Base-by-base conservation (phyloP, 2,329 filamentous ascomycete species). In the Trichoderma cornu-damae region DNA sequence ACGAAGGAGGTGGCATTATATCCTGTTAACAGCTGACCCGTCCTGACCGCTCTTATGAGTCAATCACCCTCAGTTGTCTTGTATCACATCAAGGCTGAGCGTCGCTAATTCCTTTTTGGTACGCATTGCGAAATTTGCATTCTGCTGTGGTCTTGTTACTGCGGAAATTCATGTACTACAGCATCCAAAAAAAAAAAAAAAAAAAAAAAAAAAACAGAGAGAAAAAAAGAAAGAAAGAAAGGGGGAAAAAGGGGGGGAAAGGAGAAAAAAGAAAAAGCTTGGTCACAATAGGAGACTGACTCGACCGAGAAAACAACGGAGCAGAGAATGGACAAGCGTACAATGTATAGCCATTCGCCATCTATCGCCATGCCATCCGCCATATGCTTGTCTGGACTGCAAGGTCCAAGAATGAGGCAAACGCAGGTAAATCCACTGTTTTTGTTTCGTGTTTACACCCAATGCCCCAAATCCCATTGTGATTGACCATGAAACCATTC, bases 121-220 rank as follows among this genome's bases (percentile, higher is more conserved):
- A 37, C 35, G 34, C 26, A 50, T 58, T 47, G 56, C 56, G 56
- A 58, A 58, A 53, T 37, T 48, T 24, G 56, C 43, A 54, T 49
- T 40, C 44, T 53, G 49, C 50, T 12, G 56, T 58, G 56, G n/a
- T 40, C 26, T 58, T 58, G 44, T 35, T 53, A 40, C 28, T 38
- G 35, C 28, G 42, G 22, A 40, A 51, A 16, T 42, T 22, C 32
- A 34, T 24, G 56, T 58, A 32, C 30, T 53, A 53, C 43, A 48
- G 47, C 55, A 44, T 44, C 20, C 37, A 51, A 40, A 43, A 49
- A 26, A 54, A 28, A 11, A 49, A 24, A 53, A 28, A 11, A 48
- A 34, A 49, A 48, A 24, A 50, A 49, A 26, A 54, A 28, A 11
- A 49, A 24, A 53, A 28, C 6, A 48, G 18, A 49, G 42, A 24